Evolutionary conservation across 441 rosid genomes (phyloP).

Genomic region (Corymbia citriodora): DNA sequence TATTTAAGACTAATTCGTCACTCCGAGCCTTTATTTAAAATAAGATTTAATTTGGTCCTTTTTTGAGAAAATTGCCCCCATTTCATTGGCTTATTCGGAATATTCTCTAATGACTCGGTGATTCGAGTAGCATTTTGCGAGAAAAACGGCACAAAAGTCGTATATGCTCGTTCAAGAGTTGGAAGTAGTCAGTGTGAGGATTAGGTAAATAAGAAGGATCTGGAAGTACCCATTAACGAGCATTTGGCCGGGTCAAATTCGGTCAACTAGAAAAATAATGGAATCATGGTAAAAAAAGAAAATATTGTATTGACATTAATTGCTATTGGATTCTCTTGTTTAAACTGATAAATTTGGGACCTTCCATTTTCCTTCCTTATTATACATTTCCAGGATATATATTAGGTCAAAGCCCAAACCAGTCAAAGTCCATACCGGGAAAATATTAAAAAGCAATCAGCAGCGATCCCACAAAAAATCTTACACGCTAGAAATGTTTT

Average conservation of each 20-base stretch:
- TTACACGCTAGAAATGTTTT: rapidly evolving
- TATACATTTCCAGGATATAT: background rate
- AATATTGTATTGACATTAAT: background rate
- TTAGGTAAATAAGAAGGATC: background rate
- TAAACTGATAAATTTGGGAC: background rate
- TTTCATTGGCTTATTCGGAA: background rate
- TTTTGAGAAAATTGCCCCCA: background rate
- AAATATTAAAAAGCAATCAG: background rate
- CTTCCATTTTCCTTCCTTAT: background rate
- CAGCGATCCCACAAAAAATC: background rate
- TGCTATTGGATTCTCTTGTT: background rate
- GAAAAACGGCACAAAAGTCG: background rate
- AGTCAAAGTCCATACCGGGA: background rate
- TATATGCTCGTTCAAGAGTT: background rate
- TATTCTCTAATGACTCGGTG: rapidly evolving
- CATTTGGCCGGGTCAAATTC: background rate
- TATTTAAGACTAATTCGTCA: background rate
- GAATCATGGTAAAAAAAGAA: background rate
- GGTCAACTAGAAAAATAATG: background rate
- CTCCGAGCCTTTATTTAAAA: too few species aligned
- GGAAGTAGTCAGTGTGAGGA: background rate
- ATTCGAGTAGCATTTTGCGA: background rate
- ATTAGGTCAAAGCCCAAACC: background rate
- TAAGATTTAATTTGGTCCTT: background rate
- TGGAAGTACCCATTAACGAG: background rate